Base-by-base conservation (phyloP, 495 filamentous ascomycete genomes). In the Penicillium lividum region DNA sequence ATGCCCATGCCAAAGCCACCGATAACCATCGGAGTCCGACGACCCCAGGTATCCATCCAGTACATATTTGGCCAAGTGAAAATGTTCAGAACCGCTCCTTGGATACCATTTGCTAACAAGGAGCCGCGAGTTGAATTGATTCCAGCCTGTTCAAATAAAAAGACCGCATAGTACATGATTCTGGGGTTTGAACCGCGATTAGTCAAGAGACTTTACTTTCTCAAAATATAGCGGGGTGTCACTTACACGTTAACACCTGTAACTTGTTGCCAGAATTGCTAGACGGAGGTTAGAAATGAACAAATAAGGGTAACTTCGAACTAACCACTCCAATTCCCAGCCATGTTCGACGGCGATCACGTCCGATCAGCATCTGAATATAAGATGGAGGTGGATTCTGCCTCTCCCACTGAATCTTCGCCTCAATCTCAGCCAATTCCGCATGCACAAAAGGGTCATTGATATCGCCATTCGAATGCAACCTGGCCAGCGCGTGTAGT, bases 391-490 rank as follows among this genome's bases (percentile, higher is more conserved):
- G 56, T 7, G 59, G 62, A 27, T 66, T 55, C 8, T 52, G 43
- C 36, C 62, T 61, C 36, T 71, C 66, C 57, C 53, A 64, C 45
- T 60, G 38, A 15, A 72, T 59, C 29, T 64, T 69, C 3, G 62
- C 73, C 54, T 89, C 78, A 3, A 91, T 90, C 61, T 92, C 89
- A 67, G 89, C 84, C 73, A 82, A 89, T 61, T 91, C 89, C 3
- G 85, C 85, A 59, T 89, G 74, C 29, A 92, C 88, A 11, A 84
- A 73, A 0, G 89, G 86, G 63, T 91, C 84, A 34, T 86, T 77
- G 38, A 77, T 70, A 50, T 89, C 76, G 0, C 87, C 88, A 8
- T 80, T 70, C 7, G 83, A 86, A 65, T 91, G 88, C 50, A 93
- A 83, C 15, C 78, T 67, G 0, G 88, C 87, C 15, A 92, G 77